Percentiles rank a stretch among this genome's conserved stretches.
Evolutionary conservation across 2,329 filamentous ascomycete genomes (phyloP).

Genomic region (Trichophyton schoenleinii): DNA sequence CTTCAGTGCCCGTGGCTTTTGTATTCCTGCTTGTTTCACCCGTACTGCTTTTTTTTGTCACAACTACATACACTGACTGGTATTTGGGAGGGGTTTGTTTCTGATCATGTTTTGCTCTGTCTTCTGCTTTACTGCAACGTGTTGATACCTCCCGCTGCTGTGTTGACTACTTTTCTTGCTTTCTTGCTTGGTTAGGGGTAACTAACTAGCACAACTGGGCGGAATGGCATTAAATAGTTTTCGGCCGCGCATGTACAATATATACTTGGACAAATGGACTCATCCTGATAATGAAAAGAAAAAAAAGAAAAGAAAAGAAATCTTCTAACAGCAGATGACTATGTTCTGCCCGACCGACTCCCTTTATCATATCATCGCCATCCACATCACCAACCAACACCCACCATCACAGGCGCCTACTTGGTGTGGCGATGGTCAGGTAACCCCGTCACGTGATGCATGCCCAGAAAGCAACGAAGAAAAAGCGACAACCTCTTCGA

Average conservation of each 20-base stretch:
- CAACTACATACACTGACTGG: slow-evolving; percentile 6
- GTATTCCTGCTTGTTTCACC: not conserved
- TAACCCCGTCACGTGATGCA: no score
- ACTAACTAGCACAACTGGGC: not conserved
- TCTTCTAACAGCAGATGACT: no score
- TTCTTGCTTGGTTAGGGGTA: not conserved
- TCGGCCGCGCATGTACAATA: slow-evolving; percentile 3
- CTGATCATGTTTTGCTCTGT: not conserved
- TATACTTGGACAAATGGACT: slow-evolving; percentile 2
- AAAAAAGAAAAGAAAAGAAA: no score
- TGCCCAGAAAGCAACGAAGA: no score
- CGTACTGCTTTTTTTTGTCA: not conserved
- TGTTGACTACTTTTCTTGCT: not conserved
- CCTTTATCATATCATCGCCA: not conserved
- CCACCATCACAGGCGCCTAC: no score
- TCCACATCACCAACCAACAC: no score
- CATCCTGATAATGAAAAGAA: not conserved
- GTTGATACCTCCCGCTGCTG: not conserved
- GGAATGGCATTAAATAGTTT: not conserved
- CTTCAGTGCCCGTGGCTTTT: no score
- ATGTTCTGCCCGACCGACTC: not conserved
- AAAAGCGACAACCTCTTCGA: not conserved
- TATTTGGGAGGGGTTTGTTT: not conserved
- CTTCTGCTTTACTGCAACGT: not conserved
- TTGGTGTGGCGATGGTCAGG: no score